These are phyloP conservation scores for Rugonectria rugulosa DNA, from an alignment of 2,329 filamentous ascomycete species.

Conservation along the genomic window DNA sequence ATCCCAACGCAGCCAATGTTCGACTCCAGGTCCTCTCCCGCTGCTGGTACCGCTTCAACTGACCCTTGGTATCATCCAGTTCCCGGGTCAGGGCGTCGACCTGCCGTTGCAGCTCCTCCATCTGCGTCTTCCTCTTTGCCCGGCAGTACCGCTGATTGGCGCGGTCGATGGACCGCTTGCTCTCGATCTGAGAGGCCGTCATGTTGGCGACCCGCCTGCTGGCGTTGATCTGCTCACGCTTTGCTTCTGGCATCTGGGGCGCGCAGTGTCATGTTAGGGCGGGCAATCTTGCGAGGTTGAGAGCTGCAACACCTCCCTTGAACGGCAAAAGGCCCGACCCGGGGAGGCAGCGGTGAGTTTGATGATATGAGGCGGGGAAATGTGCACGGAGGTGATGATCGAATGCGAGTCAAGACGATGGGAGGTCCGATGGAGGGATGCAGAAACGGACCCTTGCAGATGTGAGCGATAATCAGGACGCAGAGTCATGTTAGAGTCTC, in stretches of 20 bases:
- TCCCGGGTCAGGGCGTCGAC: constrained; percentile 22
- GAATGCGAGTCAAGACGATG: no score
- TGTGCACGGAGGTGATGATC: no score
- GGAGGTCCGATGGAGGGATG: constrained; percentile 4
- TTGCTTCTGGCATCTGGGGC: neutral
- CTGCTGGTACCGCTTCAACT: constrained; percentile 12
- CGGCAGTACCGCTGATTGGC: constrained; percentile 36
- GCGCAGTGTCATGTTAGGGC: neutral
- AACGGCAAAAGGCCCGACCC: no score
- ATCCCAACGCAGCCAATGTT: neutral
- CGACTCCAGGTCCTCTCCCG: constrained; percentile 19
- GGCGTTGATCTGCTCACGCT: constrained; percentile 21
- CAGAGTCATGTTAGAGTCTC: constrained; percentile 12
- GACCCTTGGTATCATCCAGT: neutral
- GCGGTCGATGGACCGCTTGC: constrained; percentile 38
- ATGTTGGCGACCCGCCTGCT: constrained; percentile 32
- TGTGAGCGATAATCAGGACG: neutral
- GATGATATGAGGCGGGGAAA: no score
- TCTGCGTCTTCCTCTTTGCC: constrained; percentile 31
- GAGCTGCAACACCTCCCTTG: neutral
- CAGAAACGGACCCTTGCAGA: no score
- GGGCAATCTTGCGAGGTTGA: neutral
- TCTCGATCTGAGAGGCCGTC: constrained; percentile 32
- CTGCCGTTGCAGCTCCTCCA: constrained; percentile 28
- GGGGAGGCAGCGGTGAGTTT: no score